Evolutionary conservation across 352 stramenopile genomes (phyloP).

Genomic region (Pythium utonaiense): DNA sequence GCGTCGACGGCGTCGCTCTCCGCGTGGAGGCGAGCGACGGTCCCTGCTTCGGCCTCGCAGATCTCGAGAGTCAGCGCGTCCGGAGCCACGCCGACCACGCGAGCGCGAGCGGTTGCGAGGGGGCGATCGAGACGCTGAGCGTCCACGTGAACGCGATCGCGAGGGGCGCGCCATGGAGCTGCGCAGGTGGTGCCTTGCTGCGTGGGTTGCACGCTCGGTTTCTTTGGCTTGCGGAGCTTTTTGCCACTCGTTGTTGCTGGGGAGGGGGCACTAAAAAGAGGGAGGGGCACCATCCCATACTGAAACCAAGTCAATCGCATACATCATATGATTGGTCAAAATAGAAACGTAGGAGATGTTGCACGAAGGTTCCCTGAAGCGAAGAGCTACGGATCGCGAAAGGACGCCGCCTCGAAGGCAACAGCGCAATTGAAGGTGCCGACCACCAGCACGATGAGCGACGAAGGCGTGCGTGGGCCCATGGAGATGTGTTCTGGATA

Average conservation of each 20-base stretch:
- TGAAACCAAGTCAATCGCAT: background rate
- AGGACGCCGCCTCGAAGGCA: background rate
- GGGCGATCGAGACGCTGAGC: conserved; percentile 19
- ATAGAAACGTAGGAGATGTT: conserved; percentile 1
- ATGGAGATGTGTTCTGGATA: no score
- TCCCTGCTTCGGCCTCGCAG: background rate
- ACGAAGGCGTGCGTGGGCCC: conserved; percentile 37
- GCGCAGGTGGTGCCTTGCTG: background rate
- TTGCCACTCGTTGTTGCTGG: conserved; percentile 9
- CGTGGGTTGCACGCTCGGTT: background rate
- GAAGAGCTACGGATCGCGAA: background rate
- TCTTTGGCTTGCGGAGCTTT: conserved; percentile 9
- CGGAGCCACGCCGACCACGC: conserved; percentile 5
- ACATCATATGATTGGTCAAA: conserved; percentile 10
- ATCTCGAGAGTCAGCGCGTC: background rate
- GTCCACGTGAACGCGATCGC: conserved; percentile 17
- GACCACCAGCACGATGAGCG: conserved; percentile 41
- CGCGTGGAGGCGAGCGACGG: conserved; percentile 2
- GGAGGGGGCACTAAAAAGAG: conserved; percentile 7
- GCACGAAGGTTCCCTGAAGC: conserved; percentile 12
- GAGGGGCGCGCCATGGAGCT: conserved; percentile 12
- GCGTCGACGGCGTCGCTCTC: conserved; percentile 2
- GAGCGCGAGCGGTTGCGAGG: conserved; percentile 17
- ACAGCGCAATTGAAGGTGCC: conserved; percentile 3
- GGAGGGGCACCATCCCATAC: conserved; percentile 3